Conservation (phyloP, 2,329 filamentous ascomycete species). For the Colletotrichum sp. region DNA sequence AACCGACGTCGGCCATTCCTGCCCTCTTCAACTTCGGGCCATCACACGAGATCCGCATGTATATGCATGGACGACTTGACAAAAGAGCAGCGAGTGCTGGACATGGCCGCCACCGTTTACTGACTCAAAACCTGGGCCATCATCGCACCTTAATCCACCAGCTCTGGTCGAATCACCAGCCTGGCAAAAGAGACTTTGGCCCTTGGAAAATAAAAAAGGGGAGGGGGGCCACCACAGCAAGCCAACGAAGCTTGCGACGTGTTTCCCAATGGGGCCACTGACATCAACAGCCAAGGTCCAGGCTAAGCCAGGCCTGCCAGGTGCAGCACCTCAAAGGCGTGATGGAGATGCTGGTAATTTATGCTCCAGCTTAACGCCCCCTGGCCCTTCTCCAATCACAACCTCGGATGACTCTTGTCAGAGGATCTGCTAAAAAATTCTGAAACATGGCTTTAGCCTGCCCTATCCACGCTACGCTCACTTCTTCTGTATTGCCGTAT, state of each 20-base stretch:
- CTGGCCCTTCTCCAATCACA: conserved; percentile 8
- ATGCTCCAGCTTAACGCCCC: conserved; percentile 13
- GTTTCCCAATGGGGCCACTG: conserved; percentile 9
- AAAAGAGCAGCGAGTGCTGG: background rate
- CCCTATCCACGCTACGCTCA: background rate
- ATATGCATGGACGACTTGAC: background rate
- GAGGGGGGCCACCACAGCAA: background rate
- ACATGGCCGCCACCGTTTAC: background rate
- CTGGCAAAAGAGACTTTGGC: conserved; percentile 4
- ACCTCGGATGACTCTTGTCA: conserved; percentile 19
- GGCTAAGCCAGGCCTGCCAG: conserved; percentile 2
- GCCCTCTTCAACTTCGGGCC: background rate
- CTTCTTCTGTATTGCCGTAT: background rate
- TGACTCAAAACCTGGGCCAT: conserved; percentile 6
- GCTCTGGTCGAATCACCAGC: conserved; percentile 3
- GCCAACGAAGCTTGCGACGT: conserved; percentile 17
- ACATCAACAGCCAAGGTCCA: conserved; percentile 11
- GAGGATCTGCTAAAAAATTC: conserved; percentile 16
- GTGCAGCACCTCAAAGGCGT: conserved; percentile 9
- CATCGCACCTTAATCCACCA: background rate
- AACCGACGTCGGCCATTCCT: background rate
- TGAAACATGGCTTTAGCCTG: conserved; percentile 17
- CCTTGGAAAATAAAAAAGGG: background rate
- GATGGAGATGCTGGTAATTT: conserved; percentile 17
- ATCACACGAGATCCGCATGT: background rate